Conservation (phyloP, 140 eudicot species). For the Bidens hawaiensis region DNA sequence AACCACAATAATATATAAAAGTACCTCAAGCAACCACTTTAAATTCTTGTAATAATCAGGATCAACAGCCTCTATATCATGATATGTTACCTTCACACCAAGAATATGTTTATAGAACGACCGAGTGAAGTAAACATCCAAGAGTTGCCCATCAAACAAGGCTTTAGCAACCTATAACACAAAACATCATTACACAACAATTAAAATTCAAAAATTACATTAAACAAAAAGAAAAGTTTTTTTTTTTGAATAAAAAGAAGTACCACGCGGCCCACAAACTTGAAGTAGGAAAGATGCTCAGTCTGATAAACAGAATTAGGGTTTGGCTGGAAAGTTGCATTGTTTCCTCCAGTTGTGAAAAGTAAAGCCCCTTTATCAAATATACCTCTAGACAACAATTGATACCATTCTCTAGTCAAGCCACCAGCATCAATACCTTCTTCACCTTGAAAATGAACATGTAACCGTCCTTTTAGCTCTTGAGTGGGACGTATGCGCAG, state of each 20-base stretch:
- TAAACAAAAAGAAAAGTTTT: background rate
- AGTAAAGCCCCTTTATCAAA: conserved; percentile 98
- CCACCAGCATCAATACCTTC: conserved; percentile 99
- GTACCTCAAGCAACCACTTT: conserved; percentile 97
- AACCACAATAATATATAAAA: background rate
- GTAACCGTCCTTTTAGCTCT: conserved; percentile 88
- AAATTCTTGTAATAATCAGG: conserved; percentile 96
- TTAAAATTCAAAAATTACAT: background rate
- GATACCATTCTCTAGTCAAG: conserved; percentile 99
- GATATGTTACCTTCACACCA: conserved; percentile 97
- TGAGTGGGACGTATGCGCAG: conserved; percentile 82
- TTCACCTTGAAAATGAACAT: conserved; percentile 99
- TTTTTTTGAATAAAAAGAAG: background rate
- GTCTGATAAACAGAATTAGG: conserved; percentile 98
- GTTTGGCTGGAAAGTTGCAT: conserved; percentile 95
- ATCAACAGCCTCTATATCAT: conserved; percentile 99
- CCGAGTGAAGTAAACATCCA: conserved; percentile 96
- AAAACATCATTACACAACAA: conserved; percentile 2
- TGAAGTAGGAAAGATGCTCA: conserved; percentile 96
- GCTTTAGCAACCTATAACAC: conserved; percentile 87
- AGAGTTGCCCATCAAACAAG: conserved; percentile 87
- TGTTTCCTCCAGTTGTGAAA: conserved; percentile 93
- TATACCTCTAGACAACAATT: conserved; percentile 74
- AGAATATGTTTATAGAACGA: conserved; percentile 98
- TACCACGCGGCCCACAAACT: conserved; percentile 99